A percentile compares a stretch with the other conserved stretches of the same genome.
Evolutionary conservation across 129 eudicot genomes (phyloP).

Genomic region (Calendula officinalis): DNA sequence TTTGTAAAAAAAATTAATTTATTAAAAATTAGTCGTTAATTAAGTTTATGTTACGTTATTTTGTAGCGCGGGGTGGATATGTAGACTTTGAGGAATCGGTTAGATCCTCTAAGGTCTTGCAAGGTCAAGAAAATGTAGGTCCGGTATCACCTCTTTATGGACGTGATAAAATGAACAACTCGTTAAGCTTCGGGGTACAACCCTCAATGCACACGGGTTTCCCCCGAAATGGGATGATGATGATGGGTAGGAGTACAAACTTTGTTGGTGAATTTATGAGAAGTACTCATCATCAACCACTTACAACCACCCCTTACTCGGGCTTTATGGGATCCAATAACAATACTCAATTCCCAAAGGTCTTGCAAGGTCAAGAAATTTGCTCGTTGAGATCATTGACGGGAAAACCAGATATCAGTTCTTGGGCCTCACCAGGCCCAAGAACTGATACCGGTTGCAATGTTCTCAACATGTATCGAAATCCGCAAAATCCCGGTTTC

Average conservation of each 20-base stretch:
- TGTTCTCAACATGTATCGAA: conserved; percentile 42
- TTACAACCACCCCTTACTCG: conserved; percentile 46
- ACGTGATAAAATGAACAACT: conserved; percentile 57
- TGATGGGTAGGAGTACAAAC: conserved; percentile 32
- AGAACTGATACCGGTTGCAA: conserved; percentile 43
- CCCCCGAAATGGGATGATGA: conserved; percentile 41
- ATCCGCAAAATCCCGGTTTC: conserved; percentile 38
- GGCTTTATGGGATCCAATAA: conserved; percentile 72
- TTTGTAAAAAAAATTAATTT: neutral
- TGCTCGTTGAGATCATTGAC: conserved; percentile 66
- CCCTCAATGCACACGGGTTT: conserved; percentile 45
- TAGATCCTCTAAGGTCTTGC: conserved; percentile 99
- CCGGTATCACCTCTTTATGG: conserved; percentile 57
- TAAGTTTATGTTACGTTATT: neutral
- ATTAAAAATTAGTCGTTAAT: neutral
- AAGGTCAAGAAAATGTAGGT: conserved; percentile 99
- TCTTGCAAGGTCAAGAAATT: conserved; percentile 99
- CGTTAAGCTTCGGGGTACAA: conserved; percentile 50
- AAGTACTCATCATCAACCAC: conserved; percentile 45
- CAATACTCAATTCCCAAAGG: conserved; percentile 67
- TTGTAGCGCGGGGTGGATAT: conserved; percentile 63
- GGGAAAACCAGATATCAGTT: conserved; percentile 41
- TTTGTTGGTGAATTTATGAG: conserved; percentile 44
- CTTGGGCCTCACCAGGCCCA: conserved; percentile 44
- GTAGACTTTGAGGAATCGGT: conserved; percentile 85